Base-by-base conservation (phyloP, 2,329 filamentous ascomycete genomes). In the Botryosphaeria agaves region DNA sequence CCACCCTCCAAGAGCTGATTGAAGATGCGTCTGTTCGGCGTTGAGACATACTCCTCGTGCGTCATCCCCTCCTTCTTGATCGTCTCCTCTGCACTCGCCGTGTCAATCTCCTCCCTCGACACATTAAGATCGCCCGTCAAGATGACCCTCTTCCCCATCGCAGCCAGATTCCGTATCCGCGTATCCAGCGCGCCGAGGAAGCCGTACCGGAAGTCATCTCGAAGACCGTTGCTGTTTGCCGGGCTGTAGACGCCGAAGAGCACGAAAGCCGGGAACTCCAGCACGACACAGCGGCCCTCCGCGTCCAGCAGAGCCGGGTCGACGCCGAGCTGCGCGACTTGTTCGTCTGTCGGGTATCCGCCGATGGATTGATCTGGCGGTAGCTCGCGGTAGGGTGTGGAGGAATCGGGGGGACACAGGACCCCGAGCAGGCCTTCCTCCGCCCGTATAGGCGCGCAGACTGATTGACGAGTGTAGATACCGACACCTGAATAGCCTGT, bases 211-310 rank as follows among this genome's bases (percentile, higher is more conserved):
- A 92, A 98, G 38, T 79, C 73, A 41, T 85, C 76, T 16, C 89
- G 70, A 3, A 72, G 70, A 36, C 89, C 82, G 43, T 93, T 85
- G 34, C 84, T 74, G 43, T 79, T 84, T 14, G 87, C 89, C 7
- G 89, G 89, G 42, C 80, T 82, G 55, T 98, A 95, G 2, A 91
- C 76, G 3, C 87, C 89, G 30, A 98, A 69, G 11, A 98, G 66
- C 4, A 98, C 83, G 49, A 98, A 95, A 3, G 83, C 85, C 0
- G 84, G 82, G 41, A 98, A 95, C 47, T 95, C 89, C 3, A 98
- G 64, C 26, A 93, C 65, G 5, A 95, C 72, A 42, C 84, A 93
- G 28, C 89, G 76, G 1, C 89, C 89, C 59, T 98, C 89, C 0
- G 81, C 80, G 49, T 98, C 89, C 5, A 95, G 68, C 1, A 65